These are phyloP conservation scores for Boechera retrofracta DNA, from an alignment of 345 rosid species.

Conservation along the genomic window DNA sequence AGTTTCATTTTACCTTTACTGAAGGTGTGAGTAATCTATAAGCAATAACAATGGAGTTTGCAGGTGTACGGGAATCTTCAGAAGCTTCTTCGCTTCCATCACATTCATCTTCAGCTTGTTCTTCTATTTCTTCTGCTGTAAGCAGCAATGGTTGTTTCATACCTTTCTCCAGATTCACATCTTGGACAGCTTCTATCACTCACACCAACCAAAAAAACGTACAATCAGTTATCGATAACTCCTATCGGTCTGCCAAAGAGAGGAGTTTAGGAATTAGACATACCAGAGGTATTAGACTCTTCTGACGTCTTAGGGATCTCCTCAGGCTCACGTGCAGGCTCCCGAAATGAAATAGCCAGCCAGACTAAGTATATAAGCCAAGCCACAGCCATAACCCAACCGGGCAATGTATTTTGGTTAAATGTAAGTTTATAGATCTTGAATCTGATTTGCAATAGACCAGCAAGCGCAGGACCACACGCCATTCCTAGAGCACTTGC, in stretches of 20 bases:
- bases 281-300: conserved; percentile 56
- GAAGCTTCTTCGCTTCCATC: conserved; percentile 72
- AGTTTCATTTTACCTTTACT: conserved; percentile 61
- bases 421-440: conserved; percentile 80
- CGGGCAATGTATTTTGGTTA: conserved; percentile 84
- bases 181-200: conserved; percentile 56
- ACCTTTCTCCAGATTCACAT: conserved; percentile 73
- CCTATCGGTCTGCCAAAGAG: neutral
- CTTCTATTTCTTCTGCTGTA: conserved; percentile 59
- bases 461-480: conserved; percentile 98
- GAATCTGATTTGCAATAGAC: conserved; percentile 78
- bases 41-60: conserved; percentile 70
- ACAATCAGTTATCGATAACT: conserved; percentile 11
- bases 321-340: conserved; percentile 59
- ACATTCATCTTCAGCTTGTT: conserved; percentile 58
- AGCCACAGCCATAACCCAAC: conserved; percentile 95
- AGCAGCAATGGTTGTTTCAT: conserved; percentile 68
- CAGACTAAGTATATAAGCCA: conserved; percentile 87
- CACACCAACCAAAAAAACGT: neutral
- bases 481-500: conserved; percentile 99
- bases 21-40: conserved; percentile 91
- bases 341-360: conserved; percentile 80
- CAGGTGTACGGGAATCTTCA: conserved; percentile 62
- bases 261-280: neutral
- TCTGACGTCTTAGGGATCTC: conserved; percentile 45